These are phyloP conservation scores for Pseudodiploospora longispora DNA, from an alignment of 2,329 filamentous ascomycete genomes.

Conservation along the genomic window DNA sequence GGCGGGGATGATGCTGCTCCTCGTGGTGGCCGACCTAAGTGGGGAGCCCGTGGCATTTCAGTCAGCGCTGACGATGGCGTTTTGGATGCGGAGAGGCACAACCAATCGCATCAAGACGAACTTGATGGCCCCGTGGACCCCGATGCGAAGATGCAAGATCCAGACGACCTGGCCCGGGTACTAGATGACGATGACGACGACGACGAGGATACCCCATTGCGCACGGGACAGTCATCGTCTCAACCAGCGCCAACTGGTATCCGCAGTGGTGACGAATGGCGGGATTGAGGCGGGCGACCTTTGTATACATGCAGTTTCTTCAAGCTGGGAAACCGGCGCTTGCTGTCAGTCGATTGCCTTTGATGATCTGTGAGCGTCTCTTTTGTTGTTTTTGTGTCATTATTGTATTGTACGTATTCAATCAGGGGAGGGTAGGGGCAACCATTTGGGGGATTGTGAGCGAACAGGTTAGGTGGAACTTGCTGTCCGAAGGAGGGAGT, in stretches of 20 bases:
- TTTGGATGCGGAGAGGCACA: conserved; percentile 40
- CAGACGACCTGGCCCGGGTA: conserved; percentile 54
- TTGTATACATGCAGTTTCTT: conserved; percentile 3
- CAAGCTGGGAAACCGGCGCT: too few species aligned
- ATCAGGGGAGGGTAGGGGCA: too few species aligned
- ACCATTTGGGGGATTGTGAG: too few species aligned
- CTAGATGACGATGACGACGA: conserved; percentile 52
- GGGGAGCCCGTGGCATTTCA: conserved; percentile 58
- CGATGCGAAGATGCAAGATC: conserved; percentile 59
- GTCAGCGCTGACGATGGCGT: conserved; percentile 58
- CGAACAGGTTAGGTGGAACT: too few species aligned
- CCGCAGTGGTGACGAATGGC: conserved; percentile 41
- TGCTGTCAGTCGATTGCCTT: too few species aligned
- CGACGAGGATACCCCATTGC: conserved; percentile 20
- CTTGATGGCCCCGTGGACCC: conserved; percentile 43
- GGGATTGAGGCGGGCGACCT: conserved; percentile 20
- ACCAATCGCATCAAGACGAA: conserved; percentile 37
- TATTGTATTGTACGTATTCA: too few species aligned
- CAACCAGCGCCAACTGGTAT: conserved; percentile 29
- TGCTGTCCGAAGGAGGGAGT: too few species aligned
- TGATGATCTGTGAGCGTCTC: too few species aligned
- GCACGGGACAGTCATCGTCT: conserved; percentile 18
- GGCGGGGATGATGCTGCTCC: conserved; percentile 25
- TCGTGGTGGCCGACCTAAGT: conserved; percentile 39
- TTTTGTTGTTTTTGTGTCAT: too few species aligned